phyloP scores from a whole-genome alignment of 352 stramenopile species.

The Phytophthora constricta region DNA sequence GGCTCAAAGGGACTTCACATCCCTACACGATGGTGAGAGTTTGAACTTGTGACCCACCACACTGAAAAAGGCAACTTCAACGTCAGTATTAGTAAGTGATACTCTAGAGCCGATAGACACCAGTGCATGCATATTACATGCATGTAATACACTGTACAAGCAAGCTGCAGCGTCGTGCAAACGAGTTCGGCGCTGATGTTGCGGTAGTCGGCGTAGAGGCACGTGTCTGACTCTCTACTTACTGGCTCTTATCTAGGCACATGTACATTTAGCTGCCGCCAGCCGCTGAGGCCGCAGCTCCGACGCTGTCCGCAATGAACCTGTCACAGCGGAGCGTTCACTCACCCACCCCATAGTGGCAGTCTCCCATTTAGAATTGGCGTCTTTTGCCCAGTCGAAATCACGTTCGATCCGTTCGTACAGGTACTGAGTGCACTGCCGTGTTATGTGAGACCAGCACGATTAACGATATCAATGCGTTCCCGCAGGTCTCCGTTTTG shows the following conservation, averaged over 20 bases:
- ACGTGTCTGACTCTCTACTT: slow-evolving; percentile 1
- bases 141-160: too few relatives aligned
- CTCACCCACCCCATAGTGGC: too few relatives aligned
- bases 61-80: slow-evolving; percentile 1
- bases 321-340: too few relatives aligned
- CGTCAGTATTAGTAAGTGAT: not conserved
- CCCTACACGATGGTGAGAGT: too few relatives aligned
- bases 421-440: not conserved
- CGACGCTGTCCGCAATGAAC: not conserved
- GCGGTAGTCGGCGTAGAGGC: too few relatives aligned
- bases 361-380: too few relatives aligned
- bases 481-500: not conserved
- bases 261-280: not conserved
- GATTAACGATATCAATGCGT: slow-evolving; percentile 1
- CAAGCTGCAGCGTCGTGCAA: too few relatives aligned
- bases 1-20: too few relatives aligned
- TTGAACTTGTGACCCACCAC: too few relatives aligned
- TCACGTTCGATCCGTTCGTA: not conserved
- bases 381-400: not conserved
- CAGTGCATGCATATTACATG: too few relatives aligned
- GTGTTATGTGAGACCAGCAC: not conserved
- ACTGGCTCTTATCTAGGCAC: not conserved
- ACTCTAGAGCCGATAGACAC: too few relatives aligned
- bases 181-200: too few relatives aligned
- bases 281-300: not conserved